Conservation (phyloP, 169 alveolate species). For the Cryptosporidium bovis region DNA sequence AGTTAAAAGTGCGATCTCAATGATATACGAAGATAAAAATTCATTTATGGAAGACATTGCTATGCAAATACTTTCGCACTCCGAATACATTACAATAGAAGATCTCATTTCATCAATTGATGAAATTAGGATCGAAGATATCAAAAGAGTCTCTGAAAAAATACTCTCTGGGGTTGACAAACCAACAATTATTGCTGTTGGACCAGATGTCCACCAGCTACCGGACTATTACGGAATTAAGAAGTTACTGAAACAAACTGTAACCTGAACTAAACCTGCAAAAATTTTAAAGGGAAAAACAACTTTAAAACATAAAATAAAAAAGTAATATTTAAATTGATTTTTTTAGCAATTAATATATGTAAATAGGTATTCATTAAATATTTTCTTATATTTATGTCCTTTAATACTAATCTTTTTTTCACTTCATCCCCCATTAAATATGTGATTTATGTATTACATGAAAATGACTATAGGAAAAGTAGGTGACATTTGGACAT, state of each 20-base stretch:
- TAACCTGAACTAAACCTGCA: neutral
- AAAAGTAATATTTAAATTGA: too few relatives aligned
- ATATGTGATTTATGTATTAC: too few relatives aligned
- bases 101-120: conserved; percentile 20
- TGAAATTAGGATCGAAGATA: conserved; percentile 18
- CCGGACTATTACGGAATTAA: conserved; percentile 12
- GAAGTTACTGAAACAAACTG: neutral
- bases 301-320: too few relatives aligned
- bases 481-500: too few relatives aligned
- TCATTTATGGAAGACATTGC: conserved; percentile 87
- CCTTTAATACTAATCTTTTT: too few relatives aligned
- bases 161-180: conserved; percentile 7
- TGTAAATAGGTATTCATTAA: too few relatives aligned
- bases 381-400: too few relatives aligned
- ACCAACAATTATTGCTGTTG: conserved; percentile 51
- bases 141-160: conserved; percentile 5
- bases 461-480: too few relatives aligned
- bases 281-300: too few relatives aligned
- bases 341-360: too few relatives aligned
- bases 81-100: conserved; percentile 36
- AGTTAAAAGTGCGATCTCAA: conserved; percentile 82
- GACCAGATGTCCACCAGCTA: conserved; percentile 20
- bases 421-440: too few relatives aligned
- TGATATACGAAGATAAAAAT: conserved; percentile 84
- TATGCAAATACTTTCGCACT: conserved; percentile 79